Conservation (phyloP, 2,329 filamentous ascomycete genomes). For the Bipolaris cookei region DNA sequence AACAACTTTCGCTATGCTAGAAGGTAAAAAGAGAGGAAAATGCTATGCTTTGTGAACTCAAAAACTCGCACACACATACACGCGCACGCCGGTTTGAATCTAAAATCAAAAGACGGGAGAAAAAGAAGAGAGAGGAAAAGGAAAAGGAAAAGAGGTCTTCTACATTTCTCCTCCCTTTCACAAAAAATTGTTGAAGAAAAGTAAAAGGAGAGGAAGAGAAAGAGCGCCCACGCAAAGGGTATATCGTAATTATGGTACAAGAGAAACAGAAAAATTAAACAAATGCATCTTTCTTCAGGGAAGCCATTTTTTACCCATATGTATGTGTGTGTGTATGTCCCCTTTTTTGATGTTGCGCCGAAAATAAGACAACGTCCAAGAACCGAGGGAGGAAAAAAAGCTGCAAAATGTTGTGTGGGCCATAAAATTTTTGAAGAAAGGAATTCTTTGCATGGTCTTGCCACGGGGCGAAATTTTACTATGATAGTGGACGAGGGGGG, state of each 20-base stretch:
- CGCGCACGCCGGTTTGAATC: not conserved
- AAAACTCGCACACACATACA: no score
- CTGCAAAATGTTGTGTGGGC: conserved; percentile 8
- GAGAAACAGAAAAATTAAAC: conserved; percentile 8
- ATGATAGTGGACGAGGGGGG: not conserved
- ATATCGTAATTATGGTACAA: conserved; percentile 31
- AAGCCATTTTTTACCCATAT: no score
- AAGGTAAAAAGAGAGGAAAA: not conserved
- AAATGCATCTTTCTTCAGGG: not conserved
- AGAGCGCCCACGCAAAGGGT: conserved; percentile 24
- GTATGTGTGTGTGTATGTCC: not conserved
- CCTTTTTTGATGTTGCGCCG: not conserved
- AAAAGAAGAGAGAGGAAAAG: not conserved
- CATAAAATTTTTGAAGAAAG: not conserved
- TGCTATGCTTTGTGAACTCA: not conserved
- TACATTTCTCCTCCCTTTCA: conserved; percentile 1
- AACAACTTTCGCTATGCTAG: not conserved
- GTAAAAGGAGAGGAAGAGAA: not conserved
- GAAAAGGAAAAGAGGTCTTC: not conserved
- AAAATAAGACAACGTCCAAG: not conserved
- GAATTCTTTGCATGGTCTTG: not conserved
- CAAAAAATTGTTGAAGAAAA: no score
- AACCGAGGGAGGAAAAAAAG: not conserved
- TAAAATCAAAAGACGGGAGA: not conserved
- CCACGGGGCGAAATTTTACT: not conserved